Conservation (phyloP, 805 yeast genomes). For the Zygoascus biomembranicola region DNA sequence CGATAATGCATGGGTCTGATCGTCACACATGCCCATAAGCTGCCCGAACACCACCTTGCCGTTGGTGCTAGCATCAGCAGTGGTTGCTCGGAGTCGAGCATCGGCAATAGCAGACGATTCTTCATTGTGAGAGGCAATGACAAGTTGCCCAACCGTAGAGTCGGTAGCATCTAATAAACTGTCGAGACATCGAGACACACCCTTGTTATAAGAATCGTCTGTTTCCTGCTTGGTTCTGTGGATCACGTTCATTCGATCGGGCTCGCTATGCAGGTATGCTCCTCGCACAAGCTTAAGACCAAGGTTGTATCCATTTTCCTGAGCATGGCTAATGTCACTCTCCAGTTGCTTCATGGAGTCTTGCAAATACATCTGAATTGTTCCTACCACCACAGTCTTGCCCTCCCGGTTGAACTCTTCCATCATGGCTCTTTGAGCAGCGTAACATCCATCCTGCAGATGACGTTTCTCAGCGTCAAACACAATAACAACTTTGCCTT, state of each 20-base stretch:
- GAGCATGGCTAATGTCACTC: constrained; percentile 58
- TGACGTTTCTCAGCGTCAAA: constrained; percentile 85
- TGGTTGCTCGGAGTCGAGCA: constrained; percentile 27
- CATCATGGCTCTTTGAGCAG: constrained; percentile 76
- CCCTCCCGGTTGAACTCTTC: constrained; percentile 56
- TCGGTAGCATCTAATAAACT: constrained; percentile 41
- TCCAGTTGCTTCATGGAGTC: constrained; percentile 57
- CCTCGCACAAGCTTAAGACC: constrained; percentile 93
- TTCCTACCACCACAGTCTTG: constrained; percentile 69
- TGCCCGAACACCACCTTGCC: constrained; percentile 70
- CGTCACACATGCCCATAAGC: constrained; percentile 92
- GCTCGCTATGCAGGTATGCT: constrained; percentile 88
- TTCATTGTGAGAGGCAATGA: constrained; percentile 85
- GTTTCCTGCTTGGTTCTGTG: constrained; percentile 71
- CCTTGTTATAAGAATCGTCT: constrained; percentile 67
- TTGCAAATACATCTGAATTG: constrained; percentile 84
- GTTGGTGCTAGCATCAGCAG: constrained; percentile 12
- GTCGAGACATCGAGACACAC: constrained; percentile 53
- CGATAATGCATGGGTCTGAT: constrained; percentile 68
- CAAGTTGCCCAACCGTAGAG: constrained; percentile 46
- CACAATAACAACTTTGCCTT: constrained; percentile 52
- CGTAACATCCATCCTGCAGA: constrained; percentile 86
- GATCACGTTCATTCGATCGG: constrained; percentile 56
- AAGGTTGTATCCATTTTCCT: constrained; percentile 50
- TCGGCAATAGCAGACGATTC: constrained; percentile 71